Base-by-base conservation (phyloP, 2,329 filamentous ascomycete genomes). In the Colletotrichum sp. region DNA sequence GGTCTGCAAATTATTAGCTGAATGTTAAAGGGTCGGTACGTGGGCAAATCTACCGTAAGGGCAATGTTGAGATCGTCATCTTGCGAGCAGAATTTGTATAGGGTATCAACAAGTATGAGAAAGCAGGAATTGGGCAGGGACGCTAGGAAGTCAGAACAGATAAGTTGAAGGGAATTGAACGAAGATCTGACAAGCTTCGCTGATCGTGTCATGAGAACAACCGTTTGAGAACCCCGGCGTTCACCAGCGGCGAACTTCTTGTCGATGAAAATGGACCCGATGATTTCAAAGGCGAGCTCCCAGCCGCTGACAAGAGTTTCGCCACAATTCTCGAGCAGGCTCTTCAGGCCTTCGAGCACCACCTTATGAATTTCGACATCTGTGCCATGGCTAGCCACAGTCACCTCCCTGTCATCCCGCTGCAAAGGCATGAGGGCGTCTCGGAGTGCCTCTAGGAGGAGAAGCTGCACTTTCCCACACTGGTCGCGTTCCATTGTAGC, bases 61-160 rank as follows among this genome's bases (percentile, higher is more conserved):
- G 96, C 96, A 79, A 98, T 97, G 78, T 99, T 99, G 47, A 99
- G 88, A 80, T 99, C 97, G 77, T 98, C 94, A 76, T 93, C 90
- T 82, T 99, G 97, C 1, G 92, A 93, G 78, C 95, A 95, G 83
- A 98, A 99, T 76, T 93, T 93, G 79, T 95, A 95, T 27, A 99
- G 89, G 13, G 96, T 95, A 84, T 98, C 94, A 75, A 98, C 92
- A 18, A 99, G 89, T 72, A 93, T 90, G 73, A 92, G 88, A 82
- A 93, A 94, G 85, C 90, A 98, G 64, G 87, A 90, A 81, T 90
- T 91, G 59, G 91, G 94, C 70, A 92, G 88, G 8, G 94, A 92
- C 16, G 92, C 89, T 38, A 99, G 85, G 79, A 99, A 99, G 82
- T 99, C 97, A 1, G 97, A 98, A 82, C 96, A 98, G 59, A 99